Evolutionary conservation across 768 basidiomycete species (phyloP), one percentile per base, ranked within the genome.

Genomic region (Royoungia palumana): DNA sequence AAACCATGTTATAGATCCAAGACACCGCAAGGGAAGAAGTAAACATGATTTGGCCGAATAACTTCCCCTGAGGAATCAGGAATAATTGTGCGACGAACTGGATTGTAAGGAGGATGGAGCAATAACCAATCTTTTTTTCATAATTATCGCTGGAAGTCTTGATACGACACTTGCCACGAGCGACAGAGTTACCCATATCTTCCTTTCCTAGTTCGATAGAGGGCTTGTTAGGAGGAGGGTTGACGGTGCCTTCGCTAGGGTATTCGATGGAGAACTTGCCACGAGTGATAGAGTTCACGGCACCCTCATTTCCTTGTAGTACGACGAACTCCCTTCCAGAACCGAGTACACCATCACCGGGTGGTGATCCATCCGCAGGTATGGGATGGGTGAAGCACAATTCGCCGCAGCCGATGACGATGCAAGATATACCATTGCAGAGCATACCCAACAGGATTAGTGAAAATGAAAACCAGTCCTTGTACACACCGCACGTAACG

Each of bases 1-100:
- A 42, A 56, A 59, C 68, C 11, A 60, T 61, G 40, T 70, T 72
- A 41, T 72, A 71, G 4, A 53, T n/a, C 68, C 68, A 71, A 12
- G 70, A 72, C 21, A 70, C 62, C 10, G 46, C 62, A 10, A 71
- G 65, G 0, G 69, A 63, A 12, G 47, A 0, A 30, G 71, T 55
- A 41, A 71, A 72, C 60, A 71, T 57, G 47, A 67, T 54, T 48
- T 72, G 70, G 13, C 70, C 70, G 24, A 70, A 69, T 10, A 69
- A 44, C 0, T 54, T 44, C 3, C 55, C 60, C 49, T 70, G 69
- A 0, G 70, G 70, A 24, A 69, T 44, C n/a, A 71, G 66, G 39
- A 71, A 58, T 4, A 71, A 48, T 45, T 71, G 70, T n/a, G 61
- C 57, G 17, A 71, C 43, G 63, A 69, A 69, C 25, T 71, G 70